Evolutionary conservation across 2,329 filamentous ascomycete genomes (phyloP).

Genomic region (Ceratocystis albifundus): DNA sequence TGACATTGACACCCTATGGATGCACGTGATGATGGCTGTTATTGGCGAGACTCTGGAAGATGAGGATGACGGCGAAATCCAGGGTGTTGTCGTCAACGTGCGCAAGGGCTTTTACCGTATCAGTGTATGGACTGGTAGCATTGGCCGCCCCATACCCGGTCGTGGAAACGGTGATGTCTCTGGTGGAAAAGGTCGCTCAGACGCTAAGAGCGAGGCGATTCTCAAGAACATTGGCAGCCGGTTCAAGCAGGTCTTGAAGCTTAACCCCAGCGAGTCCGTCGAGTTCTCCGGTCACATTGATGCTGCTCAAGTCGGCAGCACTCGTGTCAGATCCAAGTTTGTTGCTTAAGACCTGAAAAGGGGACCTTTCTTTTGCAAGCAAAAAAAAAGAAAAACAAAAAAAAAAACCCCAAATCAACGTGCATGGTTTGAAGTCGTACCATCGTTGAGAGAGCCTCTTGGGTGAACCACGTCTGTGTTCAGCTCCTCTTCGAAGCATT

Average conservation of each 20-base stretch:
- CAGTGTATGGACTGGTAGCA: conserved; percentile 91
- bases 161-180: conserved; percentile 62
- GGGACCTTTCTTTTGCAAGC: background rate
- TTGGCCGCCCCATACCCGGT: conserved; percentile 69
- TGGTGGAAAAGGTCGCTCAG: conserved; percentile 63
- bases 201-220: conserved; percentile 74
- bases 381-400: background rate
- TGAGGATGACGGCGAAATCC: conserved; percentile 89
- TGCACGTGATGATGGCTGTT: conserved; percentile 89
- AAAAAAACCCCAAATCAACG: conserved; percentile 8
- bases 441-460: conserved; percentile 7
- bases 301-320: conserved; percentile 82
- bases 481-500: conserved; percentile 12
- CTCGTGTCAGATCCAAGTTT: conserved; percentile 90
- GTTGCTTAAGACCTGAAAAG: conserved; percentile 47
- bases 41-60: conserved; percentile 97
- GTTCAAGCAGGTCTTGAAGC: conserved; percentile 85
- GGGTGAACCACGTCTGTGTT: conserved; percentile 9
- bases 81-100: conserved; percentile 98
- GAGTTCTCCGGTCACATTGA: conserved; percentile 98
- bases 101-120: conserved; percentile 97
- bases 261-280: conserved; percentile 63
- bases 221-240: conserved; percentile 72
- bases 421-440: background rate
- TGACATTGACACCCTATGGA: conserved; percentile 90